Evolutionary conservation across 768 basidiomycete species (phyloP).

Genomic region (Termitomyces eurrhizus): DNA sequence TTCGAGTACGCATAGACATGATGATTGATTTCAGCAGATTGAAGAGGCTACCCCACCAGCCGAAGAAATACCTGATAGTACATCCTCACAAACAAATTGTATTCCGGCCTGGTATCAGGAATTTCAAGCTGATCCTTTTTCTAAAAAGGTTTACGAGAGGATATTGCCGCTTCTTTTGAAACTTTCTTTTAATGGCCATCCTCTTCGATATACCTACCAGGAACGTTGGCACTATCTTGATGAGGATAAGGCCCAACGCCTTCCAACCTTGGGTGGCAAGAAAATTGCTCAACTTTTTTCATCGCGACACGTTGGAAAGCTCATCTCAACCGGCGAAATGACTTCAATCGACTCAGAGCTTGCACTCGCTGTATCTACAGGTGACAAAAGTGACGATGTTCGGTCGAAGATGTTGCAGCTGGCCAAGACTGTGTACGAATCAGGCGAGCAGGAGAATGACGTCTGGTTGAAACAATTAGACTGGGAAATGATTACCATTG

Average conservation of each 20-base stretch:
- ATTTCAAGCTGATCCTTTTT: constrained; percentile 40
- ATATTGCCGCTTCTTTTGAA: constrained; percentile 67
- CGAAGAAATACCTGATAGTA: neutral
- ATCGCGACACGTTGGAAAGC: constrained; percentile 41
- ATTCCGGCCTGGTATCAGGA: constrained; percentile 59
- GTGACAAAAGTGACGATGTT: constrained; percentile 32
- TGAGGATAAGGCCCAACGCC: constrained; percentile 28
- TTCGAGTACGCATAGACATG: neutral
- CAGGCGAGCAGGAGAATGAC: constrained; percentile 30
- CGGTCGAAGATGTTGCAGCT: constrained; percentile 34
- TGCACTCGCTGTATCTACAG: constrained; percentile 42
- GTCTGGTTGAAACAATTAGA: constrained; percentile 65
- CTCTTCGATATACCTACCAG: constrained; percentile 48
- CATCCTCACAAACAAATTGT: neutral
- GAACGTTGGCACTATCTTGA: constrained; percentile 67
- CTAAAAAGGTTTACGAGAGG: constrained; percentile 39
- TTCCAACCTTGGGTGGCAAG: constrained; percentile 44
- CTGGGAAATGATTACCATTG: constrained; percentile 42
- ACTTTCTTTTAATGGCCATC: constrained; percentile 56
- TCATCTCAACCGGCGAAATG: constrained; percentile 41
- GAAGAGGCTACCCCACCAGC: neutral
- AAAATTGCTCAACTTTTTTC: constrained; percentile 40
- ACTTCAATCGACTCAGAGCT: constrained; percentile 37
- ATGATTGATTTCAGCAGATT: constrained; percentile 5
- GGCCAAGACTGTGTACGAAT: constrained; percentile 32